phyloP scores from a whole-genome alignment of 2,329 filamentous ascomycete species.

The Bipolaris zeicola region DNA sequence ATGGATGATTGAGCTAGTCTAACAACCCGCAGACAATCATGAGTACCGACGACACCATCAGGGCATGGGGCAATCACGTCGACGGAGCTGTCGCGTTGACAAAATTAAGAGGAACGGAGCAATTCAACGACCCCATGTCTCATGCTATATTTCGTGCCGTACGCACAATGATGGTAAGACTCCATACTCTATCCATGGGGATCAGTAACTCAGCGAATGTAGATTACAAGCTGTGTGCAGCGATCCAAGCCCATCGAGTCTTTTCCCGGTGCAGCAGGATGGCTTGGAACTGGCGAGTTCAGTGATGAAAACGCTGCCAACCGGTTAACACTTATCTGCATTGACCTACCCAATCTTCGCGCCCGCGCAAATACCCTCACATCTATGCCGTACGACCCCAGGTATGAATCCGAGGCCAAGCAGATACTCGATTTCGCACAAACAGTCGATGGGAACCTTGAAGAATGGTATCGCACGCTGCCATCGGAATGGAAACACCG shows the following conservation, averaged over 20 bases:
- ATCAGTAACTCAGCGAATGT: constrained; percentile 1
- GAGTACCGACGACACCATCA: constrained; percentile 45
- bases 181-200: too few species aligned
- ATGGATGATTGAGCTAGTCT: constrained; percentile 11
- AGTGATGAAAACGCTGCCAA: constrained; percentile 49
- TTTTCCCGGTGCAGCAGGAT: constrained; percentile 45
- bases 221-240: constrained; percentile 50
- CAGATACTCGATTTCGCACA: constrained; percentile 44
- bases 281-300: constrained; percentile 41
- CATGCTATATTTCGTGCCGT: constrained; percentile 50
- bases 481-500: constrained; percentile 43
- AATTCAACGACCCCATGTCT: constrained; percentile 46
- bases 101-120: constrained; percentile 47
- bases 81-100: constrained; percentile 49
- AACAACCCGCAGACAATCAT: constrained; percentile 43
- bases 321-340: constrained; percentile 48
- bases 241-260: constrained; percentile 47
- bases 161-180: constrained; percentile 48
- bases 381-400: constrained; percentile 25
- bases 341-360: constrained; percentile 47
- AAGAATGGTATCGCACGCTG: constrained; percentile 46
- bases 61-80: constrained; percentile 49
- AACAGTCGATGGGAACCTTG: constrained; percentile 45
- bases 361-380: constrained; percentile 42
- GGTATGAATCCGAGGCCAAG: constrained; percentile 36